Evolutionary conservation across 108 stramenopile genomes (phyloP).

Genomic region (Cyclostephanos tholiformis): DNA sequence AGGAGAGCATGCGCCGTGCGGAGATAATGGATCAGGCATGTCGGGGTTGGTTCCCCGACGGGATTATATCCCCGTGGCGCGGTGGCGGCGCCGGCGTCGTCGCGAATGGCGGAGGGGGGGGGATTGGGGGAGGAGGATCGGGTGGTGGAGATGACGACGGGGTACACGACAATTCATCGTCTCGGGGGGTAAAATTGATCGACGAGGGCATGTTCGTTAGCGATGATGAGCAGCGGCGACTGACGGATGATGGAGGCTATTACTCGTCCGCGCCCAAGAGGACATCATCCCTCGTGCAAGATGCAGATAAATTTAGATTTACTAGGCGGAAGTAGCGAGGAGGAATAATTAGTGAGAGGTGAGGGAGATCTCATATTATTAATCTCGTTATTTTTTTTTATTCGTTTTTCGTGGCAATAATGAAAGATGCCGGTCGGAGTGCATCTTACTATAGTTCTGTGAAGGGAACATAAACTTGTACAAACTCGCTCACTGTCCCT

Average conservation of each 20-base stretch:
- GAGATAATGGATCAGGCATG: conserved; percentile 88
- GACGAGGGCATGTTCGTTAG: conserved; percentile 20
- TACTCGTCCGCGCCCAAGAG: not conserved
- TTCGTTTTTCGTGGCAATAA: too few relatives aligned
- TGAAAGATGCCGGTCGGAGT: too few relatives aligned
- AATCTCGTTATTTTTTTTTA: too few relatives aligned
- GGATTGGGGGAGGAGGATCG: not conserved
- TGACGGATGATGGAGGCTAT: not conserved
- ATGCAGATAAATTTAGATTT: conserved; percentile 13
- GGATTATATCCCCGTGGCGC: conserved; percentile 29
- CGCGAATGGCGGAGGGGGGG: too few relatives aligned
- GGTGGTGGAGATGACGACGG: too few relatives aligned
- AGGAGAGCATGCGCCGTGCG: conserved; percentile 55
- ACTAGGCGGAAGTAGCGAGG: too few relatives aligned
- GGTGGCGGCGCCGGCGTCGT: not conserved
- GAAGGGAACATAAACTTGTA: too few relatives aligned
- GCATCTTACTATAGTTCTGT: too few relatives aligned
- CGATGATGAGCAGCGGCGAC: not conserved
- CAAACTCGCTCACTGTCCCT: too few relatives aligned
- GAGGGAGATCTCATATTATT: too few relatives aligned
- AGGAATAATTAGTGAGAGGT: too few relatives aligned
- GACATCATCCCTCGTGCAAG: conserved; percentile 7
- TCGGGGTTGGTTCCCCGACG: conserved; percentile 82
- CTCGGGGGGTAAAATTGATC: conserved; percentile 8
- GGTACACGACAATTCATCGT: too few relatives aligned